phyloP scores from a whole-genome alignment of 306 rosid genomes.

The apple (Malus domestica) region ASM211411v1 NC_041795.1:12801501-12802000 shows the following conservation, averaged over 20 bases:
- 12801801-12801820: neutral
- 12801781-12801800: neutral
- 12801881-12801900: neutral
- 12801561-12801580: neutral
- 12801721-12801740: too few relatives aligned
- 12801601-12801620: neutral
- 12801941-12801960: neutral
- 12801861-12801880: neutral
- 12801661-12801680: too few relatives aligned
- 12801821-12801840: neutral
- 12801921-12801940: too few relatives aligned
- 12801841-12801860: neutral
- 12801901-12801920: neutral
- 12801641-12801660: too few relatives aligned
- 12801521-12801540: too few relatives aligned
- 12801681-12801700: too few relatives aligned
- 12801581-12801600: too few relatives aligned
- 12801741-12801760: too few relatives aligned
- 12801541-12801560: too few relatives aligned
- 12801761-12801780: neutral
- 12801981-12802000: neutral
- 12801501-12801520: too few relatives aligned
- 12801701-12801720: too few relatives aligned
- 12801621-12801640: too few relatives aligned
- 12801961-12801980: neutral